Conservation (phyloP, 257 asterid species). For the Nicotiana tabacum region DNA sequence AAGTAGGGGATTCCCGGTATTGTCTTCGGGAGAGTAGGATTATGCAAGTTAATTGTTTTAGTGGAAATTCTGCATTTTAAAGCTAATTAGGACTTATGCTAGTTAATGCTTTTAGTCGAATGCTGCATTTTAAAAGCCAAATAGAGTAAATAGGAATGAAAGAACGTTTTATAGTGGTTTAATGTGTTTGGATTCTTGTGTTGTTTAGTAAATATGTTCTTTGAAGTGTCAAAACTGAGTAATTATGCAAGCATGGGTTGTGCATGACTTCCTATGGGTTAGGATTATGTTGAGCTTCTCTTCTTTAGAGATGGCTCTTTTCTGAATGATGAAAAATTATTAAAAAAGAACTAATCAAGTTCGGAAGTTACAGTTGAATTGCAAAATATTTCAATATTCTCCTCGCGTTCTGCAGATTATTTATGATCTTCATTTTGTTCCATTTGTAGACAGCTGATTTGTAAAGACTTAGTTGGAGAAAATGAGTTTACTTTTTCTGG, state of each 20-base stretch:
- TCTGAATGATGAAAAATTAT: background rate
- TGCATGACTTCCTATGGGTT: background rate
- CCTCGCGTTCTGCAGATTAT: background rate
- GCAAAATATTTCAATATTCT: background rate
- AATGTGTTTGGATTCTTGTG: background rate
- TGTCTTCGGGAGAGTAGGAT: background rate
- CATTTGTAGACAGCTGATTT: background rate
- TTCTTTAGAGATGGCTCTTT: background rate
- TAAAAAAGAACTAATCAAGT: background rate
- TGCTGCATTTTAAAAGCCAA: background rate
- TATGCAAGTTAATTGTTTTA: background rate
- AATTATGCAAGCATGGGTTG: background rate
- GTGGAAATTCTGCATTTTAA: background rate
- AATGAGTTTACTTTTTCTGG: background rate
- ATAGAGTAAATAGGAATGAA: background rate
- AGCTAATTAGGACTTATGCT: background rate
- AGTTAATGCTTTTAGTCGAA: background rate
- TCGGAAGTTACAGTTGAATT: background rate
- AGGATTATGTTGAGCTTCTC: background rate
- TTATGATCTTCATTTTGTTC: background rate
- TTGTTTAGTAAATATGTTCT: background rate
- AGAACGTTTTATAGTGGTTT: background rate
- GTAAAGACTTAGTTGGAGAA: background rate
- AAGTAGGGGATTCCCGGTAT: background rate
- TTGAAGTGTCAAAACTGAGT: background rate